Evolutionary conservation across 495 filamentous ascomycete genomes (phyloP), one percentile per base, ranked within the genome.

Genomic region (Trichoderma asperelloides): DNA sequence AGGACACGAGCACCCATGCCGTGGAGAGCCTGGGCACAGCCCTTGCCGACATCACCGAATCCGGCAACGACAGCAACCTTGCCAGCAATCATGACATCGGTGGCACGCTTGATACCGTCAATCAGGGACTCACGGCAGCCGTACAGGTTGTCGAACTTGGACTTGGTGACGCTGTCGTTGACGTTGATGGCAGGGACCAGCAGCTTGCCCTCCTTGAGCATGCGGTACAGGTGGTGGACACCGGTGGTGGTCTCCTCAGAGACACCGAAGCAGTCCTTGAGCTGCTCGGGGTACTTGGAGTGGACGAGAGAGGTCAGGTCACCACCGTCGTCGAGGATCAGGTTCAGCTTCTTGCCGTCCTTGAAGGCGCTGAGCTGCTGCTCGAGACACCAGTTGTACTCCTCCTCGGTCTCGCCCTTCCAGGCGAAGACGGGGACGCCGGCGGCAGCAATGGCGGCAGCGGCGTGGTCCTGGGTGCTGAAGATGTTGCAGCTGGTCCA

Each of bases 111-210:
- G 87, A 98, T 98, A 80, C 95, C 95, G 79, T 98, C 95, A 70
- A 98, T 89, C 75, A 98, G 88, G 68, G 95, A 97, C 85, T 98
- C 95, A 77, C 92, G 89, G 91, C 95, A 98, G 71, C 96, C 96
- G 86, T 98, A 98, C 67, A 98, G 85, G 86, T 98, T 98, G 87
- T 98, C 95, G 79, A 98, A 98, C 85, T 98, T 98, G 82, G 92
- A 97, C 89, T 98, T 97, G 78, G 95, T 97, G 75, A 97, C 93
- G 69, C 90, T 91, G 86, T 97, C 93, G 84, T 98, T 98, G 84
- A 98, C 95, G 81, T 98, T 98, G 88, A 98, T 93, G 78, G 96
- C 87, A 68, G 95, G 95, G 69, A 96, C 90, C 64, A 96, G 89
- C 70, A 98, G 92, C 78, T 88, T 88, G 78, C 87, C 85, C 65